phyloP scores from a whole-genome alignment of 1,284 basidiomycete species.

The Cryptococcus jaspeensis region DNA sequence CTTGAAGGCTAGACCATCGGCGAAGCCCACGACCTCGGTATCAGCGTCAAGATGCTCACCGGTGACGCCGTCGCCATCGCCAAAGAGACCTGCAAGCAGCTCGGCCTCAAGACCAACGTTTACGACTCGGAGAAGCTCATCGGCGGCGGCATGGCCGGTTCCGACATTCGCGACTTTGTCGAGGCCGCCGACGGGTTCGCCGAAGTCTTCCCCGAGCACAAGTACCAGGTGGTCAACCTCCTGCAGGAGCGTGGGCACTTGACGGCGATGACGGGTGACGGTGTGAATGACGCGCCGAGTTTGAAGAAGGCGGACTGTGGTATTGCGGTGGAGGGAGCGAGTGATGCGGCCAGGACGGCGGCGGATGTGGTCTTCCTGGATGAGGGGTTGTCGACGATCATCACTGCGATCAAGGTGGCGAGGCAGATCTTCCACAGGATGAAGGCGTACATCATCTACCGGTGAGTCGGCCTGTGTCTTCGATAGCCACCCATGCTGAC shows the following conservation, averaged over 20 bases:
- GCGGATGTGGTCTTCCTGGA: conserved; percentile 62
- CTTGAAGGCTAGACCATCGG: conserved; percentile 52
- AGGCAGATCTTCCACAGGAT: conserved; percentile 62
- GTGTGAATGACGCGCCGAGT: conserved; percentile 61
- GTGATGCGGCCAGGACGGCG: conserved; percentile 62
- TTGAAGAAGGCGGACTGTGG: conserved; percentile 61
- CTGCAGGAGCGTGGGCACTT: conserved; percentile 59
- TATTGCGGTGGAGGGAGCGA: conserved; percentile 64
- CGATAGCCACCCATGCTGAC: not conserved
- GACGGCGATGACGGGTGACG: conserved; percentile 58
- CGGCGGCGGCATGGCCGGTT: conserved; percentile 58
- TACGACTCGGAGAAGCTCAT: conserved; percentile 60
- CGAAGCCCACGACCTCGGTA: conserved; percentile 58
- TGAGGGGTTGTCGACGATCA: conserved; percentile 55
- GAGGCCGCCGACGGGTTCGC: conserved; percentile 61
- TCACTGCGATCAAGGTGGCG: conserved; percentile 60
- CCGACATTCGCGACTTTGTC: conserved; percentile 58
- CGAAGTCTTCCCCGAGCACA: conserved; percentile 61
- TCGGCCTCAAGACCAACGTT: conserved; percentile 57
- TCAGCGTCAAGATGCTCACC: conserved; percentile 61
- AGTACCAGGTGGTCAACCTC: conserved; percentile 58
- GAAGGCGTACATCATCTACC: conserved; percentile 56
- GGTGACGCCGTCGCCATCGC: conserved; percentile 62
- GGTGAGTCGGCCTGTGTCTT: conserved; percentile 27
- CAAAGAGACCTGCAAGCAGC: conserved; percentile 59